Conservation (phyloP, 176 grass and related monocot genomes). For the Calamus simplicifolius region DNA sequence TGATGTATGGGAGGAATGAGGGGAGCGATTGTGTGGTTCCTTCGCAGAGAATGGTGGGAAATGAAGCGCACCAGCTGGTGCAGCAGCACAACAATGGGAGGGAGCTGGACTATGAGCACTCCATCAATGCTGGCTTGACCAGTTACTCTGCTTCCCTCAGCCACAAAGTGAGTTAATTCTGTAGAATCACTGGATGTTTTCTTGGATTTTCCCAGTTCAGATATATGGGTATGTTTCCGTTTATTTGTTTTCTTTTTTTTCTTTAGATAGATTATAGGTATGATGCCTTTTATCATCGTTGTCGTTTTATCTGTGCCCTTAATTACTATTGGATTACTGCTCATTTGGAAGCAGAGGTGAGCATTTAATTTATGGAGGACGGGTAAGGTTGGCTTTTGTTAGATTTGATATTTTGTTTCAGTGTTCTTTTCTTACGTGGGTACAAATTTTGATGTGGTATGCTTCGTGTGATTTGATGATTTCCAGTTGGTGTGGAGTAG, state of each 20-base stretch:
- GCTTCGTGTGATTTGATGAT: too few species aligned
- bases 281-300: background rate
- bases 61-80: background rate
- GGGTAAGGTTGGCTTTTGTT: too few species aligned
- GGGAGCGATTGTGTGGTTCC: constrained; percentile 37
- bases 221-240: background rate
- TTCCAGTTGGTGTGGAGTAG: too few species aligned
- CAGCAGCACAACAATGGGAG: constrained; percentile 27
- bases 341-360: background rate
- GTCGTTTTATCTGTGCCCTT: background rate
- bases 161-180: constrained; percentile 69
- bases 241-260: background rate
- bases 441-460: too few species aligned
- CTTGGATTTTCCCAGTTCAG: too few species aligned
- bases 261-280: too few species aligned
- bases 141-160: constrained; percentile 43
- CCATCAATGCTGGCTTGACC: constrained; percentile 22
- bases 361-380: too few species aligned
- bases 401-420: too few species aligned
- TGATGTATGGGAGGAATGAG: constrained; percentile 28
- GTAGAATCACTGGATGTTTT: constrained; percentile 17
- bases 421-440: too few species aligned
- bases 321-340: background rate
- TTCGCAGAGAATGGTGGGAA: constrained; percentile 19
- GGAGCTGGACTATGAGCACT: constrained; percentile 25